Conservation (phyloP, 495 filamentous ascomycete species). For the Neurospora sp. region DNA sequence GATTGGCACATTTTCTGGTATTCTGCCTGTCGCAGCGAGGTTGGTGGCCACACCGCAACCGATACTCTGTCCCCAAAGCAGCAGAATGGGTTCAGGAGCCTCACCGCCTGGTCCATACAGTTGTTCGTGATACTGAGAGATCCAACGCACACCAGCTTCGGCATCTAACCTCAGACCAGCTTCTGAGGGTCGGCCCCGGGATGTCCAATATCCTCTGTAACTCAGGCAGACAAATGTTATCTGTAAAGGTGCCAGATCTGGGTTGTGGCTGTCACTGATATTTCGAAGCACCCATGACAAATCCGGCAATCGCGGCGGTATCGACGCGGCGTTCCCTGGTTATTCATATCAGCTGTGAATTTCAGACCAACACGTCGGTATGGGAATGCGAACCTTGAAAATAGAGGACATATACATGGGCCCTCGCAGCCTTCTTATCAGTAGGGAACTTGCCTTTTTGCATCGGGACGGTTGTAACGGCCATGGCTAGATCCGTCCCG, state of each 20-base stretch:
- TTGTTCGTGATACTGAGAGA: conserved; percentile 27
- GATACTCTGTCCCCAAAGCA: conserved; percentile 78
- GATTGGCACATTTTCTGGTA: conserved; percentile 14
- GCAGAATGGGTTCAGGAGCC: conserved; percentile 27
- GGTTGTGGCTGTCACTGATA: conserved; percentile 24
- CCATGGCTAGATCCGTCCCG: conserved; percentile 49
- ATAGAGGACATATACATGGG: conserved; percentile 42
- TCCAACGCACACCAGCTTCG: conserved; percentile 48
- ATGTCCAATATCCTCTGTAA: conserved; percentile 75
- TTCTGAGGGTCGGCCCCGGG: conserved; percentile 56
- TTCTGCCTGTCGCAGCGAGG: conserved; percentile 22
- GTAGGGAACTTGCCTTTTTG: not conserved
- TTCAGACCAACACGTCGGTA: not conserved
- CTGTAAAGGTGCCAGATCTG: conserved; percentile 9
- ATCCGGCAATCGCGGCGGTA: conserved; percentile 59
- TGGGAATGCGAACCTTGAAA: conserved; percentile 40
- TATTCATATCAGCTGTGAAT: conserved; percentile 18
- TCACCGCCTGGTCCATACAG: conserved; percentile 8
- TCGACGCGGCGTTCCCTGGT: conserved; percentile 53
- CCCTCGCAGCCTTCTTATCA: not conserved
- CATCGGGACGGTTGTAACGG: conserved; percentile 34
- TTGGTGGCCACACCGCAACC: conserved; percentile 52
- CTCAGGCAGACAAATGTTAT: conserved; percentile 57
- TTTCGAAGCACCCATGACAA: conserved; percentile 47
- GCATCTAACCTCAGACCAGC: conserved; percentile 55